Base-by-base conservation (phyloP, 2,329 filamentous ascomycete species). In the Talaromyces marneffei region DNA sequence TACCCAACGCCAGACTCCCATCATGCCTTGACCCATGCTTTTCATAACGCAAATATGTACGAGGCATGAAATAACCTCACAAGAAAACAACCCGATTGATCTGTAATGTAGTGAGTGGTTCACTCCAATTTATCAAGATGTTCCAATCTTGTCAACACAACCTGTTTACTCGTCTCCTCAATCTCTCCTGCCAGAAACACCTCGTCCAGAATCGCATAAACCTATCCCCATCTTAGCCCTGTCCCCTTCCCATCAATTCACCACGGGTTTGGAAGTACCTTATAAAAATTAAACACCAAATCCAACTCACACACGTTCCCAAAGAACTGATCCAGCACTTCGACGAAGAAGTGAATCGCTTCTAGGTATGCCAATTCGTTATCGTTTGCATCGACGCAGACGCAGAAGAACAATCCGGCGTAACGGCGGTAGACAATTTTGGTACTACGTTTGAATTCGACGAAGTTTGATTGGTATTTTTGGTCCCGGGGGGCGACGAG, bases 391-490 rank as follows among this genome's bases (percentile, higher is more conserved):
- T 99, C 94, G 74, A 99, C 94, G 78, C 94, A 97, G 59, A 92
- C 95, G 82, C 94, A 99, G 82, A 99, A 99, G 85, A 99, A 99
- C 62, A 99, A 86, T 0, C 94, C 94, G 0, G 94, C 94, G 78
- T 99, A 99, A 65, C 94, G 90, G 48, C 95, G 89, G 81, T 99
- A 99, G 59, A 99, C 91, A 70, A 99, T 90, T 81, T 97, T 97
- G 74, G 93, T 92, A 64, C 76, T 79, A 54, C 75, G 72, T 50
- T 79, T 77, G 68, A 87, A 87, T 70, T 99, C 94, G 83, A 99
- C 94, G 72, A 99, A 99, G 81, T 99, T 99, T 79, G 92, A 96
- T 77, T 99, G 94, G 82, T 99, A 96, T 75, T 99, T 99, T 75
- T 99, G 94, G 78, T 99, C 94, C 73, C 94, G 90, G 6, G 94